phyloP scores from a whole-genome alignment of 345 rosid species.

The Fremontodendron californicum region DNA sequence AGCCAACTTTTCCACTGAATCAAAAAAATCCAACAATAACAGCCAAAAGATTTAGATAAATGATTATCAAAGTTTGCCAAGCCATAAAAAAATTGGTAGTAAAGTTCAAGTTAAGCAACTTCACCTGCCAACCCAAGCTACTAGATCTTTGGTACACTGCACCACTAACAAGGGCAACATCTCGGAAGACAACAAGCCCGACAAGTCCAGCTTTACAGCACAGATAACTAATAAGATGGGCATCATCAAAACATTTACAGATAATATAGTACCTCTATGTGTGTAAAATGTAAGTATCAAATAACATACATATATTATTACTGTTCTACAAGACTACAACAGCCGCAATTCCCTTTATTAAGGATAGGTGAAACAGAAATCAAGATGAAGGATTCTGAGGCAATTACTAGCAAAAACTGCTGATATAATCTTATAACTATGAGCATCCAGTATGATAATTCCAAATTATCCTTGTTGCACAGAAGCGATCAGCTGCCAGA shows the following conservation, averaged over 20 bases:
- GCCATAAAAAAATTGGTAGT: background rate
- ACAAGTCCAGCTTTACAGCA: conserved; percentile 71
- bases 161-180: conserved; percentile 72
- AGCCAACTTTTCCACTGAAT: conserved; percentile 66
- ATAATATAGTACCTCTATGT: background rate
- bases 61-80: background rate
- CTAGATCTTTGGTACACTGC: conserved; percentile 71
- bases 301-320: background rate
- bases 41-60: background rate
- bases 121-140: conserved; percentile 76
- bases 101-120: conserved; percentile 7
- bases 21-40: background rate
- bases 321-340: background rate
- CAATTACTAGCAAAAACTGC: background rate
- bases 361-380: background rate
- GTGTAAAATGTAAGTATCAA: background rate
- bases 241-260: background rate
- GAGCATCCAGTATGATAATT: background rate
- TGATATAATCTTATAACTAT: background rate
- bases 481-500: background rate
- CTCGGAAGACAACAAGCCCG: conserved; percentile 70
- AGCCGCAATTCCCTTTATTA: background rate
- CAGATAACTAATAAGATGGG: conserved; percentile 5
- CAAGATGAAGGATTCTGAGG: background rate
- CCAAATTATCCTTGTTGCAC: background rate